These are phyloP conservation scores for Lentinula raphanica DNA, from an alignment of 768 basidiomycete genomes.

Conservation along the genomic window DNA sequence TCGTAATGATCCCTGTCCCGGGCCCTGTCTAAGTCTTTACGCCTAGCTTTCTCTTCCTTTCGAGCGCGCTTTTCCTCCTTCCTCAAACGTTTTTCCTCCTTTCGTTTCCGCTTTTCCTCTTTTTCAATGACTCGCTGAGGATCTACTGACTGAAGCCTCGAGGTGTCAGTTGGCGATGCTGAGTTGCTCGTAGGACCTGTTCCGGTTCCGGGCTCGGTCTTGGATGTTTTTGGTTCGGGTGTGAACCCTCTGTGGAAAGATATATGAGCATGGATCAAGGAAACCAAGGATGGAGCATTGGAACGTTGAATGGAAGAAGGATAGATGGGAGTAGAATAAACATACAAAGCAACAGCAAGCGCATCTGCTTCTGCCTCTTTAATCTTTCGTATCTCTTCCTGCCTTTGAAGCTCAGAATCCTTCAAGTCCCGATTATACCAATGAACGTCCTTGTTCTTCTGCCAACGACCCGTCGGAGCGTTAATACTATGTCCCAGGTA, in stretches of 20 bases:
- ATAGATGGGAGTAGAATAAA: conserved; percentile 9
- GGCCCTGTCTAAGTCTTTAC: conserved; percentile 17
- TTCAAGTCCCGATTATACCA: conserved; percentile 79
- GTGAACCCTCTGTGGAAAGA: conserved; percentile 69
- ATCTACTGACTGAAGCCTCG: conserved; percentile 19
- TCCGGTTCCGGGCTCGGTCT: background rate
- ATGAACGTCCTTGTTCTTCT: conserved; percentile 94
- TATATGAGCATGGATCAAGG: background rate
- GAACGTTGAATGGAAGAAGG: background rate
- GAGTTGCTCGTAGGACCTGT: background rate
- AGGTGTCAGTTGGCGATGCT: conserved; percentile 12
- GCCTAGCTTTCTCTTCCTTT: conserved; percentile 24
- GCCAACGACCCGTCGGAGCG: conserved; percentile 94
- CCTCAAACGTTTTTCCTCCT: conserved; percentile 53
- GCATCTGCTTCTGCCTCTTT: conserved; percentile 92
- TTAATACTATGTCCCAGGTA: conserved; percentile 95
- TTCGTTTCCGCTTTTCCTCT: conserved; percentile 47
- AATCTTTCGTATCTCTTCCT: conserved; percentile 72
- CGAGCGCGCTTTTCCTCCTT: conserved; percentile 44
- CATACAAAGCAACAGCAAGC: conserved; percentile 71
- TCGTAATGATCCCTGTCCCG: too few species aligned
- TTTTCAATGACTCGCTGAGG: conserved; percentile 31
- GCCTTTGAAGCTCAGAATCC: conserved; percentile 38
- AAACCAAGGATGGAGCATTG: too few species aligned
- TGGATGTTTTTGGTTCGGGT: conserved; percentile 23